Base-by-base conservation (phyloP, 306 rosid genomes). In the Abrus pulchellus region DNA sequence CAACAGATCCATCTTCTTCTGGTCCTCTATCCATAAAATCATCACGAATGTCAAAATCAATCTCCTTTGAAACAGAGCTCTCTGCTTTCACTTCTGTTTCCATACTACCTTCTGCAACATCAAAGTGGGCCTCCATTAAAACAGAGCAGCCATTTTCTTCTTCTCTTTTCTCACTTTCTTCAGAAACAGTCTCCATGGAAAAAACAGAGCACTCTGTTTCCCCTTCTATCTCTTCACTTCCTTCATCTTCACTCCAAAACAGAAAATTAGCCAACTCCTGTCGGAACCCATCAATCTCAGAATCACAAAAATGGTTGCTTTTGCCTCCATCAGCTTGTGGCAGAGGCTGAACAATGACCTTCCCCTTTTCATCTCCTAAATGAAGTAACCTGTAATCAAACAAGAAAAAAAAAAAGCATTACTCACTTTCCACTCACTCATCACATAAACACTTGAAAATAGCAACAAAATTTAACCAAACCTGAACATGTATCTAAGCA, bases 401-500 rank as follows among this genome's bases (percentile, higher is more conserved):
- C 3, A 78, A 29, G 49, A 13, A 9, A 77, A 6, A 27, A 7
- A 43, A 2, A 36, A 36, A 36, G 9, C 14, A 4, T 4, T 41
- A 38, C 6, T 60, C 27, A 49, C 3, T 10, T 43, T 38, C 45
- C 12, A 27, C 78, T 43, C 11, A 72, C n/a, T 54, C 8, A 45
- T 38, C 7, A 7, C 9, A 47, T 13, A 49, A 76, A 59, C 73
- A 78, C 11, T 9, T 29, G 3, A 36, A 74, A 76, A 68, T 0
- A 2, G 3, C 9, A 69, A 40, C 0, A 11, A 79, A 63, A 11
- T 6, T 43, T 66, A 9, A 56, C 0, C 85, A 74, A 80, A 92
- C 95, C 97, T 92, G 82, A 54, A 61, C 5, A 90, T 30, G 40
- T 64, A 78, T 82, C 55, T 76, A 71, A 77, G 65, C 7, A 86